Conservation (phyloP, 73 alveolate genomes). For the Stentor coeruleus region DNA sequence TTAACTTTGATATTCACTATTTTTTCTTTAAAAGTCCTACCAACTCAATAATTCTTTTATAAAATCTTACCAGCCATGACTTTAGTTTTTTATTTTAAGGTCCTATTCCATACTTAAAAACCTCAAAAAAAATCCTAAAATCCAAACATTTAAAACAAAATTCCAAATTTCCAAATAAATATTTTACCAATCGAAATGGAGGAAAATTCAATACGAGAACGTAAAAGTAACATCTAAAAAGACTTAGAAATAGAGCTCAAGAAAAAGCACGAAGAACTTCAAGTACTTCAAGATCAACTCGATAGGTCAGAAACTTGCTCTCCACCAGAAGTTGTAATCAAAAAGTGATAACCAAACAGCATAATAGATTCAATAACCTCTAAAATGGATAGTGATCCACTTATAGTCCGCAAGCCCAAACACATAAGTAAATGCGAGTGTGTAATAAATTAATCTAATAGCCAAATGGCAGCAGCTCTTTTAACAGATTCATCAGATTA, state of each 20-base stretch:
- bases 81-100: neutral
- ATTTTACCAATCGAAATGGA: too few relatives aligned
- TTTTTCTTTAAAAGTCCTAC: neutral
- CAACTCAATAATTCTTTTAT: neutral
- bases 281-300: neutral
- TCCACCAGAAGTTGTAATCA: neutral
- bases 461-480: neutral
- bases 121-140: too few relatives aligned
- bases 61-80: neutral
- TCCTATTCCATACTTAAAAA: too few relatives aligned
- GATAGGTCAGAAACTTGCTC: neutral
- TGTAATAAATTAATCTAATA: too few relatives aligned
- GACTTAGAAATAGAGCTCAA: neutral
- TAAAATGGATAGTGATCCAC: neutral
- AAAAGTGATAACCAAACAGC: neutral
- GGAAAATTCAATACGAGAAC: neutral
- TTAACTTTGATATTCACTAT: too few relatives aligned
- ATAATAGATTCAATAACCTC: neutral
- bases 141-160: too few relatives aligned
- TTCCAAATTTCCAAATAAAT: too few relatives aligned
- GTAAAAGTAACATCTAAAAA: neutral
- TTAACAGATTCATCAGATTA: constrained; percentile 18
- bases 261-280: neutral
- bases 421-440: neutral
- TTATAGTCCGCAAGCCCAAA: neutral